Percentiles rank a stretch among this genome's conserved stretches.
These are phyloP conservation scores for Lentinula sp. DNA, from an alignment of 768 basidiomycete genomes.

Conservation along the genomic window DNA sequence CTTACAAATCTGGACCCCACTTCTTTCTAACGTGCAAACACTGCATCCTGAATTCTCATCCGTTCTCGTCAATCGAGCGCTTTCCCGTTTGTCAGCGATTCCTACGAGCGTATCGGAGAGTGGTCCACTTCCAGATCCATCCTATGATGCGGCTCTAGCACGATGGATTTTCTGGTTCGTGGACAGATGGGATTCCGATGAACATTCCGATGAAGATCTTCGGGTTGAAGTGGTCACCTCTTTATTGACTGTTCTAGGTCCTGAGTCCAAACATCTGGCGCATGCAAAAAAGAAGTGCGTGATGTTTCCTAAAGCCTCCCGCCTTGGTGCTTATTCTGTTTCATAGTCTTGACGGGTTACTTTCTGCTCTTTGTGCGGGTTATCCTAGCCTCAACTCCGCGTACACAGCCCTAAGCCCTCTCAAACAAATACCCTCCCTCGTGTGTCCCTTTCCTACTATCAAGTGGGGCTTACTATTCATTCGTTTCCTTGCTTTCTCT, in stretches of 20 bases:
- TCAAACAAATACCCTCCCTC: slow-evolving; percentile 8
- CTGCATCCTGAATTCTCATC: slow-evolving; percentile 51
- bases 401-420: slow-evolving; percentile 12
- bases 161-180: slow-evolving; percentile 67
- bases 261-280: slow-evolving; percentile 17
- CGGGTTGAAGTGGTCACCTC: slow-evolving; percentile 37
- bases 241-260: slow-evolving; percentile 45
- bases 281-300: slow-evolving; percentile 29
- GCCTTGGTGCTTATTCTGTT: background rate
- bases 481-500: background rate
- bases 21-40: slow-evolving; percentile 50
- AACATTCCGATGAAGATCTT: slow-evolving; percentile 30
- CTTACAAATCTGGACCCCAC: slow-evolving; percentile 59
- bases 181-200: slow-evolving; percentile 28
- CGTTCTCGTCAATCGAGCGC: slow-evolving; percentile 11
- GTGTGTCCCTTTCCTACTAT: slow-evolving; percentile 13
- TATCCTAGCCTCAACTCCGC: slow-evolving; percentile 26
- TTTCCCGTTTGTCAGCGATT: background rate
- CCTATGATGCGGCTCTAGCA: slow-evolving; percentile 55
- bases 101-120: slow-evolving; percentile 8
- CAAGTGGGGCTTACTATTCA: slow-evolving; percentile 5
- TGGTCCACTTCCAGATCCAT: slow-evolving; percentile 22
- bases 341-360: slow-evolving; percentile 22
- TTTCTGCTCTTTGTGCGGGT: slow-evolving; percentile 32
- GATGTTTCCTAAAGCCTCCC: background rate